Conservation (phyloP, 2,329 filamentous ascomycete species). For the Trichoderma lentiforme region DNA sequence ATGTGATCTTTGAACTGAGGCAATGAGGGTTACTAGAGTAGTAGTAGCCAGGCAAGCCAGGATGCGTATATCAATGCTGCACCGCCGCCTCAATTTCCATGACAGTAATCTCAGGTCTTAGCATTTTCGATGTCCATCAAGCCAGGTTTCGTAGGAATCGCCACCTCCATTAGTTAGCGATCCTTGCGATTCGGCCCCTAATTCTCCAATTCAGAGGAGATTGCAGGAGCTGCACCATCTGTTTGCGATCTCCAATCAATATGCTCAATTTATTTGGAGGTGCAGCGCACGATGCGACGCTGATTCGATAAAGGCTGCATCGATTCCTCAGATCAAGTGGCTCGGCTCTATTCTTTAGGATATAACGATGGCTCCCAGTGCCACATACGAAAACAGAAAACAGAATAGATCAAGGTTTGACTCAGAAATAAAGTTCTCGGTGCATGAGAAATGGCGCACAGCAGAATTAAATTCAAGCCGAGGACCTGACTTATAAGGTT, state of each 20-base stretch:
- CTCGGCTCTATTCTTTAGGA: background rate
- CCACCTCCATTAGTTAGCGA: background rate
- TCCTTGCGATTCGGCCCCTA: background rate
- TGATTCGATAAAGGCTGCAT: background rate
- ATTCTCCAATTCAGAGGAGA: background rate
- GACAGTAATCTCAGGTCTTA: background rate
- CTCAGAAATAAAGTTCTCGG: background rate
- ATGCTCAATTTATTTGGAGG: background rate
- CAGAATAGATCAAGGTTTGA: background rate
- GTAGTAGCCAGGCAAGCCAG: background rate
- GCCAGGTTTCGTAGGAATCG: background rate
- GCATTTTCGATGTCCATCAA: background rate
- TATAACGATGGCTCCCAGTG: background rate
- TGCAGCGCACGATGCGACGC: background rate
- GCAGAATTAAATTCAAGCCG: background rate
- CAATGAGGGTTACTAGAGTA: no score
- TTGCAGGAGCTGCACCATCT: background rate
- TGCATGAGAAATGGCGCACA: background rate
- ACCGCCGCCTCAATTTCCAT: background rate
- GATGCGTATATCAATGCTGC: background rate
- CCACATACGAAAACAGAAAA: background rate
- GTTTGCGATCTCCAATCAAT: background rate
- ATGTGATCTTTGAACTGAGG: background rate
- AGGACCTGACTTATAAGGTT: background rate
- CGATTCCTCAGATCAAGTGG: background rate